These are phyloP conservation scores for Collybiopsis confluens DNA, from an alignment of 768 basidiomycete species.

Conservation along the genomic window DNA sequence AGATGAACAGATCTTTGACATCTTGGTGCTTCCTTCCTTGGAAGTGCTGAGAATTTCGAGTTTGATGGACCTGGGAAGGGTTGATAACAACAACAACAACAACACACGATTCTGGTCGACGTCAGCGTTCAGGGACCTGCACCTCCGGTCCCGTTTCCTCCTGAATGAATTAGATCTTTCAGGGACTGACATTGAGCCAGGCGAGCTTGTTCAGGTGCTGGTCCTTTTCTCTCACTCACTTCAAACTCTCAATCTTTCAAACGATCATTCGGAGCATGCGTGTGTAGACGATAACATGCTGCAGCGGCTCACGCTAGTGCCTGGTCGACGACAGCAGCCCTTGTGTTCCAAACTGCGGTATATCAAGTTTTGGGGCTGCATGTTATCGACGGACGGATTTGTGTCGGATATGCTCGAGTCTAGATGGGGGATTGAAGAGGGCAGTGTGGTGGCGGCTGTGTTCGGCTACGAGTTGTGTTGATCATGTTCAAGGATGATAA, in stretches of 20 bases:
- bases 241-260: neutral
- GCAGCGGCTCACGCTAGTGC: neutral
- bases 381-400: neutral
- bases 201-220: neutral
- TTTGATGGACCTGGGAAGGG: neutral
- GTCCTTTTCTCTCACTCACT: neutral
- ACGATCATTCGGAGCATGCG: neutral
- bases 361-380: neutral
- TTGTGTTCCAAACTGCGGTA: neutral
- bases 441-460: neutral
- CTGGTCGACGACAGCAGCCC: neutral
- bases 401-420: neutral
- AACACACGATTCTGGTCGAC: neutral
- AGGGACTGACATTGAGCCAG: neutral
- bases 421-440: neutral
- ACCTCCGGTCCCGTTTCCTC: neutral
- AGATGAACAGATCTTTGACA: neutral
- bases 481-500: neutral
- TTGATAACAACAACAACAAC: too few species aligned
- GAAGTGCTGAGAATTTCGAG: neutral
- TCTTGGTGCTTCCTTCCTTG: neutral
- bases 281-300: neutral
- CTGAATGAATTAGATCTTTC: neutral
- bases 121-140: neutral
- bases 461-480: neutral